Evolutionary conservation across 805 yeast species (phyloP), one percentile per base, ranked within the genome.

Genomic region (Cyberlindnera subsufficiens): DNA sequence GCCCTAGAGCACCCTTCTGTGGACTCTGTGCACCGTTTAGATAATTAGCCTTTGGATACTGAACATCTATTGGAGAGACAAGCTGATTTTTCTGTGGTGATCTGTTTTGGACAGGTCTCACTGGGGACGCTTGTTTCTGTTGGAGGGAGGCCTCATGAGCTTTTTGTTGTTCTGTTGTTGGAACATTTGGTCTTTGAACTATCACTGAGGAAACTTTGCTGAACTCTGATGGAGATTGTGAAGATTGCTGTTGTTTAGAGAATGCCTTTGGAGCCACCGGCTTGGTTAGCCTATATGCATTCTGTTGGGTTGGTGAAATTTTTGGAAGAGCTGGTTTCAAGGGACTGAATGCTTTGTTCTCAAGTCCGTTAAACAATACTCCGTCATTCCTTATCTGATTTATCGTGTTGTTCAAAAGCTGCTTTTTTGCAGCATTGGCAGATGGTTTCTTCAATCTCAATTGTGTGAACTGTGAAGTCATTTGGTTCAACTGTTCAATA

Each of bases 401-500:
- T 16, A 54, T 50, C 1, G 61, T 56, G 18, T 48, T 55, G 37
- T 44, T 50, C 33, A 58, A 20, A 16, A 55, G 27, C 25, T 56
- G 56, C 30, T 55, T 49, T 44, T 55, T 58, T 10, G 46, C 51
- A 13, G 55, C 42, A 15, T 53, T 44, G 18, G 56, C 43, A 7
- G 59, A 57, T 13, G 46, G 35, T 35, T 53, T 55, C 38, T 52
- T 52, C n/a, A 48, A 36, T 11, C 34, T 30, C 20, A 37, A 16
- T 17, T 49, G 49, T 9, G 51, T 46, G 25, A 52, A 45, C 22
- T 58, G 59, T 13, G 53, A 43, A 8, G 42, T 36, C 32, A 35
- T 20, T 16, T 49, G 52, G 15, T 50, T 48, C 20, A 52, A 43
- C 20, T 56, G 59, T 45, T 66, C 63, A 5, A 60, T 34, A 30